phyloP scores from a whole-genome alignment of 2,329 filamentous ascomycete genomes.

The Pseudonectria foliicola region DNA sequence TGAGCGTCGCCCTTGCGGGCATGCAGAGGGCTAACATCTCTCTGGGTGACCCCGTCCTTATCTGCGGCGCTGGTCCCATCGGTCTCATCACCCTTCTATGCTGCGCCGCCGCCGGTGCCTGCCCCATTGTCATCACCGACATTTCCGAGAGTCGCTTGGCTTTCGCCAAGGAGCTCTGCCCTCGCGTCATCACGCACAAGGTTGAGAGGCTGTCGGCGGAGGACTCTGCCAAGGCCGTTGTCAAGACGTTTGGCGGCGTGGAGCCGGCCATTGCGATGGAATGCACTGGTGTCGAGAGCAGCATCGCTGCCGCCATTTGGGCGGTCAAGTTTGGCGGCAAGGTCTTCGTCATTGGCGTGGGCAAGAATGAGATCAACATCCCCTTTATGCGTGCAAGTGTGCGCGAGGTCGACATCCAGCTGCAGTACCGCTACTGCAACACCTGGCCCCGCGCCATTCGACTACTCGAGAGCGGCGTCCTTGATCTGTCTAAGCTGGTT shows the following conservation, averaged over 20 bases:
- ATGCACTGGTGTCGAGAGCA: constrained; percentile 91
- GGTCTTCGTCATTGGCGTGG: constrained; percentile 94
- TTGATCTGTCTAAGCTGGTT: constrained; percentile 74
- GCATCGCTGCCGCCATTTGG: constrained; percentile 79
- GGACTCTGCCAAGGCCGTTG: constrained; percentile 64
- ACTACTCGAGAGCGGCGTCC: constrained; percentile 73
- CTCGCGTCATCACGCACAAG: constrained; percentile 72
- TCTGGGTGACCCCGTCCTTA: constrained; percentile 78
- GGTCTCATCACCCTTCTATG: constrained; percentile 84
- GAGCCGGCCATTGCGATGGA: constrained; percentile 80
- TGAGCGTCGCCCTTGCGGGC: constrained; percentile 81
- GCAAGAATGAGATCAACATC: constrained; percentile 89
- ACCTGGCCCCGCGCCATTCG: constrained; percentile 93
- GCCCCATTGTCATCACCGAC: constrained; percentile 88
- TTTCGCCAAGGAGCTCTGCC: constrained; percentile 79
- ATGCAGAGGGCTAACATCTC: constrained; percentile 75
- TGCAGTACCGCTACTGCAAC: constrained; percentile 95
- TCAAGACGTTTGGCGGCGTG: constrained; percentile 61
- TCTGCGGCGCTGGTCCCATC: constrained; percentile 92
- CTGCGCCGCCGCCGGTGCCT: constrained; percentile 77
- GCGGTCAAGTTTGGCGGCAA: constrained; percentile 91
- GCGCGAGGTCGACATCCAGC: constrained; percentile 87
- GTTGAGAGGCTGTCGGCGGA: constrained; percentile 62
- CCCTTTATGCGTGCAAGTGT: constrained; percentile 92
- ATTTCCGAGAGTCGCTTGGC: constrained; percentile 79